These are phyloP conservation scores for Pseudocercospora macadamiae DNA, from an alignment of 2,329 filamentous ascomycete species.

Conservation along the genomic window DNA sequence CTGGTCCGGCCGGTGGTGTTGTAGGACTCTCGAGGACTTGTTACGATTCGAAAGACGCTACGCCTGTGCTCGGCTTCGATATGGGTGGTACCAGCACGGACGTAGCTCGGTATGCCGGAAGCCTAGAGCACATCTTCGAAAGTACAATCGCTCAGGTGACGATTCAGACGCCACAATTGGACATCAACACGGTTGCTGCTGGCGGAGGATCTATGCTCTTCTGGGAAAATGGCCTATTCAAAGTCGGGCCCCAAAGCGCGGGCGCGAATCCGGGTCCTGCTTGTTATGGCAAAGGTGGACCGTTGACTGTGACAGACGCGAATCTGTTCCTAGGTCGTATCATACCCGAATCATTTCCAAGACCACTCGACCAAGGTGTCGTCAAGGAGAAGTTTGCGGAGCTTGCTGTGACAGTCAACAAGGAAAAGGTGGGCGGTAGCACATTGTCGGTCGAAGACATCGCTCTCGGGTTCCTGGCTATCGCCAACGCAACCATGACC, in stretches of 20 bases:
- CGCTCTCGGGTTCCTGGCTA: conserved; percentile 80
- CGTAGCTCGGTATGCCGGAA: conserved; percentile 38
- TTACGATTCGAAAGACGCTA: conserved; percentile 31
- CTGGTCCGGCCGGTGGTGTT: conserved; percentile 41
- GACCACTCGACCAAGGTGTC: conserved; percentile 27
- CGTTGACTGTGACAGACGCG: conserved; percentile 42
- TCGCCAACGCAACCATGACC: conserved; percentile 86
- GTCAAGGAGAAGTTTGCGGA: conserved; percentile 22
- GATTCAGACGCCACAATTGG: conserved; percentile 39
- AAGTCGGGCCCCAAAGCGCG: conserved; percentile 28
- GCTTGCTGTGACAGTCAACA: conserved; percentile 27
- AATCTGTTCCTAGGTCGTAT: conserved; percentile 41
- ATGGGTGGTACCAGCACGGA: conserved; percentile 40
- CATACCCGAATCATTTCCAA: conserved; percentile 37
- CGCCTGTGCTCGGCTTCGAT: conserved; percentile 35
- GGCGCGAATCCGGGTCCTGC: conserved; percentile 39
- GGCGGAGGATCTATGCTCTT: conserved; percentile 51
- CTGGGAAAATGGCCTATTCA: conserved; percentile 29
- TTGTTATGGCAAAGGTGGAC: conserved; percentile 41
- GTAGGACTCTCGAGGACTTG: conserved; percentile 40
- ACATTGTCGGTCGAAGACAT: conserved; percentile 77
- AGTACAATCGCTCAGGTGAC: conserved; percentile 40
- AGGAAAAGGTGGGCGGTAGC: conserved; percentile 54
- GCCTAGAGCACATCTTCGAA: conserved; percentile 39
- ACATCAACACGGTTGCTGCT: conserved; percentile 46